Conservation (phyloP, 257 asterid genomes). For the Haberlea rhodopensis region DNA sequence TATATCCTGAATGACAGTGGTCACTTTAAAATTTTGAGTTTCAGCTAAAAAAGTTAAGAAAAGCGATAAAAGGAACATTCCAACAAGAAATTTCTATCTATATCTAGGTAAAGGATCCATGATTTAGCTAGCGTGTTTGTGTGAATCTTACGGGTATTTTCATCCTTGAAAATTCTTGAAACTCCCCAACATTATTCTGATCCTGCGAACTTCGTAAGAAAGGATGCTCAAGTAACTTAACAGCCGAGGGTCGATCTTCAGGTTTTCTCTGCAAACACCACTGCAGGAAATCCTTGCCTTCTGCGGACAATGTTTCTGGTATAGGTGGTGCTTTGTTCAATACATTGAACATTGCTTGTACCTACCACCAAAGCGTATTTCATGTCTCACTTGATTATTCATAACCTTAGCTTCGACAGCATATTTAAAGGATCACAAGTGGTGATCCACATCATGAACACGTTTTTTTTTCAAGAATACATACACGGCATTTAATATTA, state of each 20-base stretch:
- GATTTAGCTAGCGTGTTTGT: conserved; percentile 12
- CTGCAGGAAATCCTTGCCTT: conserved; percentile 75
- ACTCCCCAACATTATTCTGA: conserved; percentile 29
- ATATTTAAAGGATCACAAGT: neutral
- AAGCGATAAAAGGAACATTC: too few species aligned
- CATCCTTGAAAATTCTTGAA: conserved; percentile 43
- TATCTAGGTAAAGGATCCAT: neutral
- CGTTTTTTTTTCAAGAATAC: neutral
- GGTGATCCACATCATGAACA: neutral
- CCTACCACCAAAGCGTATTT: conserved; percentile 38
- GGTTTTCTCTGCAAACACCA: conserved; percentile 71
- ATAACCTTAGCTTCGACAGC: neutral
- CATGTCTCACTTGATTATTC: neutral
- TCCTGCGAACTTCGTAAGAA: conserved; percentile 51
- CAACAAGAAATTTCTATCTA: neutral
- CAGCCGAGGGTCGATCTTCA: conserved; percentile 70
- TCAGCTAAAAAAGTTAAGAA: too few species aligned
- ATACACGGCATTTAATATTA: neutral
- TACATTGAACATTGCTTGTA: conserved; percentile 86
- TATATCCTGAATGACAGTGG: conserved; percentile 37
- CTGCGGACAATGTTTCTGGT: conserved; percentile 63
- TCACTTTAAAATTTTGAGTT: conserved; percentile 5
- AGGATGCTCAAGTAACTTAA: conserved; percentile 60
- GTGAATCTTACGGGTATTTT: conserved; percentile 43
- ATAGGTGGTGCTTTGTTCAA: conserved; percentile 67